These are phyloP conservation scores for Boletellus sp. DNA, from an alignment of 1,284 basidiomycete species.

Conservation along the genomic window DNA sequence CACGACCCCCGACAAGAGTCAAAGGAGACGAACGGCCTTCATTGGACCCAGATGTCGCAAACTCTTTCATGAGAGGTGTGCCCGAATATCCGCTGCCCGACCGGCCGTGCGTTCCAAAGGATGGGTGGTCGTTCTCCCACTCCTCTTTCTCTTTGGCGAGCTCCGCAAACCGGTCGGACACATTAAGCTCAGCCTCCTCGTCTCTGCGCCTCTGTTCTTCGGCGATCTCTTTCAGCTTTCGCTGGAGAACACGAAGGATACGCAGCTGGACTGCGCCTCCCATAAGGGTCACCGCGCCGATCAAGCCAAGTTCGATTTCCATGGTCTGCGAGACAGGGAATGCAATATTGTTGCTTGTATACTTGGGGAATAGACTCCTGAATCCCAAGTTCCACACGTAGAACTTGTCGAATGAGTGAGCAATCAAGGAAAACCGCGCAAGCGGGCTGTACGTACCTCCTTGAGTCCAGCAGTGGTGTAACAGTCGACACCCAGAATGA, in stretches of 20 bases:
- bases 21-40: conserved; percentile 48
- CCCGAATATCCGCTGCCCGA: conserved; percentile 55
- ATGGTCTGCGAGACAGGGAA: conserved; percentile 88
- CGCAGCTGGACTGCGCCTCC: conserved; percentile 89
- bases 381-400: conserved; percentile 95
- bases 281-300: conserved; percentile 78
- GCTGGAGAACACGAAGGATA: conserved; percentile 74
- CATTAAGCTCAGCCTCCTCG: conserved; percentile 70
- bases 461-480: conserved; percentile 88
- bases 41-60: conserved; percentile 47
- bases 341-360: conserved; percentile 57
- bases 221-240: conserved; percentile 75
- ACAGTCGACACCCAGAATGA: conserved; percentile 92
- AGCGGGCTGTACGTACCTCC: conserved; percentile 53
- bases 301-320: conserved; percentile 90
- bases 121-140: conserved; percentile 86
- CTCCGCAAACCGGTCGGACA: conserved; percentile 67
- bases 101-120: conserved; percentile 55
- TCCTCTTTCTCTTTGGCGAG: conserved; percentile 71
- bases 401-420: conserved; percentile 51
- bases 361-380: conserved; percentile 73
- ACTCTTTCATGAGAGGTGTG: conserved; percentile 57
- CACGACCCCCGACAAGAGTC: conserved; percentile 47
- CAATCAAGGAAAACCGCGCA: neutral
- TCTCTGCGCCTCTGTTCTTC: conserved; percentile 73